Evolutionary conservation across 179 eudicot genomes (phyloP).

Genomic region (Pouteria campechiana): DNA sequence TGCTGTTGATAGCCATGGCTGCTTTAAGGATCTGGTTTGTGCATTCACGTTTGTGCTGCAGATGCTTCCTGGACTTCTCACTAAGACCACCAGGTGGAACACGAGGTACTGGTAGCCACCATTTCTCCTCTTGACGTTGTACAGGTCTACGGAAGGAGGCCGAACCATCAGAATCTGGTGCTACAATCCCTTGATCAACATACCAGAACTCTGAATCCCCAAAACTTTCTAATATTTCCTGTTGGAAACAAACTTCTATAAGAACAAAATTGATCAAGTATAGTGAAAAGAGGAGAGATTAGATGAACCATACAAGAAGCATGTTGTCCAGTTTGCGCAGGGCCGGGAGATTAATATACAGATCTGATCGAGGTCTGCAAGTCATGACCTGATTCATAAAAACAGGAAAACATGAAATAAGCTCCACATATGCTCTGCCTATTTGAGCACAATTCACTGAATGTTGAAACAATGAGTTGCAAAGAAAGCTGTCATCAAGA

Average conservation of each 20-base stretch:
- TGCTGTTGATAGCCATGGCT: constrained; percentile 65
- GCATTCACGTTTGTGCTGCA: constrained; percentile 74
- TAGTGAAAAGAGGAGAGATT: not conserved
- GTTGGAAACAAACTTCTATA: constrained; percentile 4
- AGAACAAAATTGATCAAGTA: too few species aligned
- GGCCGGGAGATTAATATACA: constrained; percentile 74
- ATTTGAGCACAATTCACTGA: too few species aligned
- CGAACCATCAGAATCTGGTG: constrained; percentile 58
- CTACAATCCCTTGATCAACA: constrained; percentile 70
- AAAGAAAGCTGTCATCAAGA: too few species aligned
- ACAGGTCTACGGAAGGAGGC: constrained; percentile 45
- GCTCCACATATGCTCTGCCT: too few species aligned
- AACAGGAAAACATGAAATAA: not conserved
- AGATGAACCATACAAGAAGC: constrained; percentile 52
- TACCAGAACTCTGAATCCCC: constrained; percentile 69
- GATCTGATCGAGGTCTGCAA: constrained; percentile 71
- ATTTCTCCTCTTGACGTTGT: constrained; percentile 68
- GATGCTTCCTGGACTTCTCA: constrained; percentile 48
- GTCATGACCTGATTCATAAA: constrained; percentile 60
- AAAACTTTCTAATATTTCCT: constrained; percentile 74
- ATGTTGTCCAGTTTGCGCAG: constrained; percentile 72
- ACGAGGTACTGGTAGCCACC: constrained; percentile 92
- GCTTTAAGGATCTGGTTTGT: constrained; percentile 83
- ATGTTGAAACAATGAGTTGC: too few species aligned
- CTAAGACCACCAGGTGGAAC: constrained; percentile 68